Conservation (phyloP, 2,329 filamentous ascomycete genomes). For the Botrytis galanthina region DNA sequence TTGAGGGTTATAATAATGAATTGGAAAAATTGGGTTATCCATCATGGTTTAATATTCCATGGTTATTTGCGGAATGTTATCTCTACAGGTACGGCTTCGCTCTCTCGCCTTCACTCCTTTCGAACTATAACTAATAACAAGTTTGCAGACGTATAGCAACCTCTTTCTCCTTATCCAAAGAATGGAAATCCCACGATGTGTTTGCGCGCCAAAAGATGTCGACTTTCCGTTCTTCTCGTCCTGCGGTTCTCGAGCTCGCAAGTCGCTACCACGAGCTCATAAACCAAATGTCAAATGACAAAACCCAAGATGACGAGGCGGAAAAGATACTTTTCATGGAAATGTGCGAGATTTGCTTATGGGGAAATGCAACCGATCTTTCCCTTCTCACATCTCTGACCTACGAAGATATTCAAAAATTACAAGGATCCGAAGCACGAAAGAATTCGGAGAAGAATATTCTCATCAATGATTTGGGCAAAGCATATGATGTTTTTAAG, state of each 20-base stretch:
- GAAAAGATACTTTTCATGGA: slow-evolving; percentile 81
- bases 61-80: slow-evolving; percentile 94
- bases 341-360: slow-evolving; percentile 95
- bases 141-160: slow-evolving; percentile 69
- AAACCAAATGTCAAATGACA: slow-evolving; percentile 58
- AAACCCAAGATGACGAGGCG: slow-evolving; percentile 51
- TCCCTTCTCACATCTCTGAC: slow-evolving; percentile 85
- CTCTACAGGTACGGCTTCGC: slow-evolving; percentile 61
- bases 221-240: slow-evolving; percentile 87
- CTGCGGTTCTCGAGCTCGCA: slow-evolving; percentile 79
- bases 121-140: slow-evolving; percentile 8
- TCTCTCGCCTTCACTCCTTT: not conserved
- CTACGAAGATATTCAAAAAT: slow-evolving; percentile 94
- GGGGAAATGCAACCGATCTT: slow-evolving; percentile 95
- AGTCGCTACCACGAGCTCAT: slow-evolving; percentile 74
- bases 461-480: slow-evolving; percentile 76
- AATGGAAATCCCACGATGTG: slow-evolving; percentile 90
- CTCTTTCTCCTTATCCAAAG: slow-evolving; percentile 69
- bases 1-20: slow-evolving; percentile 82
- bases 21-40: slow-evolving; percentile 69
- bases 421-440: slow-evolving; percentile 84
- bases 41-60: slow-evolving; percentile 80
- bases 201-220: slow-evolving; percentile 87
- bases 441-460: slow-evolving; percentile 91
- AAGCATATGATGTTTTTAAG: slow-evolving; percentile 67